Conservation (phyloP, 164 flowering plant genomes). For the Amborella trichopoda region DNA sequence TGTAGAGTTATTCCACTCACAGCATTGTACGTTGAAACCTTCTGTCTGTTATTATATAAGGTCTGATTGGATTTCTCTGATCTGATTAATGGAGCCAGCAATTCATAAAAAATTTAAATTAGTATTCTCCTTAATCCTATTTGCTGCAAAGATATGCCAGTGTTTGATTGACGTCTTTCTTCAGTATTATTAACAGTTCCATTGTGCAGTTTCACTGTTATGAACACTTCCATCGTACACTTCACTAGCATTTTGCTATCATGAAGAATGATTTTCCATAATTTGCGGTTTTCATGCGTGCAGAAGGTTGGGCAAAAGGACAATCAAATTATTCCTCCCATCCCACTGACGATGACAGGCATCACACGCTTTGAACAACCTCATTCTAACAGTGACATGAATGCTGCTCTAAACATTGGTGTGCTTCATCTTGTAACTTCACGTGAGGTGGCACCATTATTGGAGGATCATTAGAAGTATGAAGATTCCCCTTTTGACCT, state of each 20-base stretch:
- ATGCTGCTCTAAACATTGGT: constrained; percentile 76
- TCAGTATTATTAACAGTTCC: background rate
- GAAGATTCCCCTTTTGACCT: background rate
- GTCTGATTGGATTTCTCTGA: background rate
- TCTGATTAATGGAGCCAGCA: background rate
- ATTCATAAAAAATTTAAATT: background rate
- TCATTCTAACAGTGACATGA: constrained; percentile 77
- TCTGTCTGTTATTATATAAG: background rate
- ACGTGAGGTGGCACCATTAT: constrained; percentile 84
- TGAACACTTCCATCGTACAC: background rate
- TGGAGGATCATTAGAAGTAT: constrained; percentile 77
- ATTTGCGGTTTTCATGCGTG: constrained; percentile 95
- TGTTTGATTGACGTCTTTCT: background rate
- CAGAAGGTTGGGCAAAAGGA: constrained; percentile 91
- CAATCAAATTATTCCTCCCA: constrained; percentile 88
- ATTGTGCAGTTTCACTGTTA: background rate
- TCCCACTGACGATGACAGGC: constrained; percentile 88
- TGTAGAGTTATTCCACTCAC: background rate
- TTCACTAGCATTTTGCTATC: background rate
- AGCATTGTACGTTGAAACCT: background rate
- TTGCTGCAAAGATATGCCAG: background rate
- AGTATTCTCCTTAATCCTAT: background rate
- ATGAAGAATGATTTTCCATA: background rate
- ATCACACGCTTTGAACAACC: constrained; percentile 97
- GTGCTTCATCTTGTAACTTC: constrained; percentile 94